Evolutionary conservation across 106 monocot species (phyloP).

Genomic region (Allium sativum): DNA sequence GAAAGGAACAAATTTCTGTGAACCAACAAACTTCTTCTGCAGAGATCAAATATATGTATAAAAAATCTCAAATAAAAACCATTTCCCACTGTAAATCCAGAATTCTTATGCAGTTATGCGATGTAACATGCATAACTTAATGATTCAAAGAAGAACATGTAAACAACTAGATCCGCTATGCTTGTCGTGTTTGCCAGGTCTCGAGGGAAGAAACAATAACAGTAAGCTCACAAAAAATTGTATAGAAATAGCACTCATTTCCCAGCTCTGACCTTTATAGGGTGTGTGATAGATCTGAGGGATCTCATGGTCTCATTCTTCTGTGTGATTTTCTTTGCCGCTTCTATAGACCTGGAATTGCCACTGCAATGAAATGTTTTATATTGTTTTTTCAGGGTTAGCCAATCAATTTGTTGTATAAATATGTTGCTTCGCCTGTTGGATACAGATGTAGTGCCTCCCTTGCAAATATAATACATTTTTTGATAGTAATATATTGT

Average conservation of each 20-base stretch:
- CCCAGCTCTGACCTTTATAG: constrained; percentile 48
- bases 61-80: neutral
- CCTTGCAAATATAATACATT: too few relatives aligned
- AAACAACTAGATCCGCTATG: too few relatives aligned
- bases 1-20: constrained; percentile 36
- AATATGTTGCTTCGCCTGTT: too few relatives aligned
- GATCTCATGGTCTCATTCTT: constrained; percentile 48
- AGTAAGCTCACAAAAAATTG: neutral
- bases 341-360: constrained; percentile 21
- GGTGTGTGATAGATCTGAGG: constrained; percentile 43
- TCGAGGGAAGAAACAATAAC: neutral
- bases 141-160: too few relatives aligned
- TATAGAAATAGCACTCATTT: neutral
- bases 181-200: too few relatives aligned
- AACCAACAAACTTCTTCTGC: constrained; percentile 37
- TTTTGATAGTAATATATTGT: too few relatives aligned
- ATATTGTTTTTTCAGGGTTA: neutral
- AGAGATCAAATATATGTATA: neutral
- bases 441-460: too few relatives aligned
- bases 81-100: neutral
- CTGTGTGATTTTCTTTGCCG: constrained; percentile 13
- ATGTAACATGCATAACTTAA: too few relatives aligned
- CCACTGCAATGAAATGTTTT: constrained; percentile 35
- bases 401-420: too few relatives aligned
- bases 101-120: too few relatives aligned